Conservation (phyloP, 352 stramenopile species). For the Paralagenidium karlingii region DNA sequence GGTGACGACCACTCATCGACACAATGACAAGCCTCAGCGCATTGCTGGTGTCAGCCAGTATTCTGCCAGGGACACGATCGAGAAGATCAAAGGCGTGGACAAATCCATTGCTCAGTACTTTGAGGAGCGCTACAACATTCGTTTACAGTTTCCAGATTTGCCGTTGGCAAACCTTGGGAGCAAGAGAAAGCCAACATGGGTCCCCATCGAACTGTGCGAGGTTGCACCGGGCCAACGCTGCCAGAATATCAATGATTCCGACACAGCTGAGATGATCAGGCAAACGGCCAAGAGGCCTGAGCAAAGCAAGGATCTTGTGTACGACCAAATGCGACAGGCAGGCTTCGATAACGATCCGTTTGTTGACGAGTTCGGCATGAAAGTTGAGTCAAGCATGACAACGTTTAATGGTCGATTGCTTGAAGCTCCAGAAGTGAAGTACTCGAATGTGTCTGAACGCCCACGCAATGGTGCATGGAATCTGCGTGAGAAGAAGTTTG, state of each 20-base stretch:
- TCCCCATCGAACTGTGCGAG: slow-evolving; percentile 77
- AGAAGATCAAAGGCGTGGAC: slow-evolving; percentile 32
- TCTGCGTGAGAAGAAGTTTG: slow-evolving; percentile 56
- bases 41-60: slow-evolving; percentile 37
- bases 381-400: slow-evolving; percentile 37
- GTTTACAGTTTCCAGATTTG: slow-evolving; percentile 43
- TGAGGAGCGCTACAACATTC: slow-evolving; percentile 32
- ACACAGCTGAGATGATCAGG: slow-evolving; percentile 77
- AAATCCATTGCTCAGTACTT: slow-evolving; percentile 57
- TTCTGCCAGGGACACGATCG: slow-evolving; percentile 25
- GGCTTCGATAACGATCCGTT: slow-evolving; percentile 64
- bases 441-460: slow-evolving; percentile 40
- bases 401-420: slow-evolving; percentile 31
- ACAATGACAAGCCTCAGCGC: slow-evolving; percentile 35
- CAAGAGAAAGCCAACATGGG: slow-evolving; percentile 30
- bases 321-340: slow-evolving; percentile 40
- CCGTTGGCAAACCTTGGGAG: slow-evolving; percentile 61
- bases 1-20: slow-evolving; percentile 39
- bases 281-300: slow-evolving; percentile 38
- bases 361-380: slow-evolving; percentile 43
- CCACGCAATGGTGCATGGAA: slow-evolving; percentile 61
- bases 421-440: slow-evolving; percentile 47
- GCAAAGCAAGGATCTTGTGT: slow-evolving; percentile 34
- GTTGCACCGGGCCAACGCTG: slow-evolving; percentile 57
- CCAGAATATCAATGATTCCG: slow-evolving; percentile 56